Percentiles rank a stretch among this genome's conserved stretches.
These are phyloP conservation scores for Pyronema domesticum DNA, from an alignment of 495 filamentous ascomycete species.

Conservation along the genomic window DNA sequence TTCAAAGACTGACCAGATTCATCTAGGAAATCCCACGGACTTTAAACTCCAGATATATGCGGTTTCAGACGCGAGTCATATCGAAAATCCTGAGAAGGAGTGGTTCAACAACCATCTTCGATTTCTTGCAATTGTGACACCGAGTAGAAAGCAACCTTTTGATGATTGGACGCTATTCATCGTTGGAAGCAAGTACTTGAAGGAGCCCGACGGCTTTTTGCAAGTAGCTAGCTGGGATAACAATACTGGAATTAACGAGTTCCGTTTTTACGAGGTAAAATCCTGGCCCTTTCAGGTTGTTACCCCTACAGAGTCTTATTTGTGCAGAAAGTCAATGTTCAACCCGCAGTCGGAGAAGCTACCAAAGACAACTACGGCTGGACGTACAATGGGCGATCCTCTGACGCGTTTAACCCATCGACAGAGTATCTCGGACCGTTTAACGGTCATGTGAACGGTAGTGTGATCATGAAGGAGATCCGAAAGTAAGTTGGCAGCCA, in stretches of 20 bases:
- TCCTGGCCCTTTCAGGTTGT: too few relatives aligned
- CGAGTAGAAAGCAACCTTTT: background rate
- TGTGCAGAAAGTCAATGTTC: background rate
- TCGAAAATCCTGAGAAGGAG: background rate
- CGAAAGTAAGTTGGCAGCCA: conserved; percentile 3
- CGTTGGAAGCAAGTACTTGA: background rate
- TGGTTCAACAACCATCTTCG: background rate
- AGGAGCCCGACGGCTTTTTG: background rate
- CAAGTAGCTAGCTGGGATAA: conserved; percentile 6
- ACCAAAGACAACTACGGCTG: background rate
- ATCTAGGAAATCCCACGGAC: background rate
- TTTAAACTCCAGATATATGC: background rate
- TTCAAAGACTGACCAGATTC: background rate
- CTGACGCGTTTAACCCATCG: background rate
- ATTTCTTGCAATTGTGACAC: background rate
- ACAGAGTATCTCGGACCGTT: conserved; percentile 2
- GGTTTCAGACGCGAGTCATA: background rate
- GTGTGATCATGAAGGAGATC: conserved; percentile 2
- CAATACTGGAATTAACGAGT: background rate
- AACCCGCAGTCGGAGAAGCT: background rate
- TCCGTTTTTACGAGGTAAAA: conserved; percentile 1
- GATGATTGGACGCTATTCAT: background rate
- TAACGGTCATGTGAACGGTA: conserved; percentile 7
- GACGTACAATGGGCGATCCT: background rate
- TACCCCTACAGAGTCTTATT: background rate